A percentile compares a stretch with the other conserved stretches of the same genome.
phyloP scores from a whole-genome alignment of 2,329 filamentous ascomycete genomes.

The Penicillium sp. region DNA sequence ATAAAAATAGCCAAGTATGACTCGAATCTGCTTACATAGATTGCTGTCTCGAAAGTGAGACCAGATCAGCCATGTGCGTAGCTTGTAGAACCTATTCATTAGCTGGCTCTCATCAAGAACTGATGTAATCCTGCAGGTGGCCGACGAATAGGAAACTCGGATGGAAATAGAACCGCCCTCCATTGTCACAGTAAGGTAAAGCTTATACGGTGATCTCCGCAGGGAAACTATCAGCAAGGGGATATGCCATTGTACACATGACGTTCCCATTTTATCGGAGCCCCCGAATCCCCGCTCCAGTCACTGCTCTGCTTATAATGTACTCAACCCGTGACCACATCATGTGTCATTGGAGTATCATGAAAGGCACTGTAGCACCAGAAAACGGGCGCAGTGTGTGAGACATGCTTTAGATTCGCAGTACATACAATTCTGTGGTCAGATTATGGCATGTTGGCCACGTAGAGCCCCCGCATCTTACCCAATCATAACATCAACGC shows the following conservation, averaged over 20 bases:
- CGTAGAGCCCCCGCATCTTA: not conserved
- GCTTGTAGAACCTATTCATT: not conserved
- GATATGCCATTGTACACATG: not conserved
- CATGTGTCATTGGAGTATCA: not conserved
- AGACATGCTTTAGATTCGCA: conserved; percentile 3
- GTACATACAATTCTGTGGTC: conserved; percentile 1
- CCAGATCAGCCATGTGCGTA: not conserved
- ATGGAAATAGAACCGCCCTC: conserved; percentile 1
- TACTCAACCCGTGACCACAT: not conserved
- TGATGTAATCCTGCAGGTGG: conserved; percentile 9
- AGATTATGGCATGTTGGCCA: not conserved
- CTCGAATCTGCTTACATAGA: not conserved
- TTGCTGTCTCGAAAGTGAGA: not conserved
- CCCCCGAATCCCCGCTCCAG: not conserved
- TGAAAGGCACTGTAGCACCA: not conserved
- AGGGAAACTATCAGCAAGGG: not conserved
- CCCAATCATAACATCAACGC: not conserved
- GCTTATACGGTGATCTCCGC: not conserved
- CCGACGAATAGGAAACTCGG: not conserved
- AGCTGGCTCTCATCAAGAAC: not conserved
- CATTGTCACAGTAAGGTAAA: not conserved
- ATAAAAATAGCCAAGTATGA: not conserved
- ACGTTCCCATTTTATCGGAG: not conserved
- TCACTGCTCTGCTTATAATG: not conserved
- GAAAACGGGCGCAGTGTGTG: conserved; percentile 5